Evolutionary conservation across 2,329 filamentous ascomycete genomes (phyloP), one percentile per base, ranked within the genome.

Genomic region (Ceratocystis variospora): DNA sequence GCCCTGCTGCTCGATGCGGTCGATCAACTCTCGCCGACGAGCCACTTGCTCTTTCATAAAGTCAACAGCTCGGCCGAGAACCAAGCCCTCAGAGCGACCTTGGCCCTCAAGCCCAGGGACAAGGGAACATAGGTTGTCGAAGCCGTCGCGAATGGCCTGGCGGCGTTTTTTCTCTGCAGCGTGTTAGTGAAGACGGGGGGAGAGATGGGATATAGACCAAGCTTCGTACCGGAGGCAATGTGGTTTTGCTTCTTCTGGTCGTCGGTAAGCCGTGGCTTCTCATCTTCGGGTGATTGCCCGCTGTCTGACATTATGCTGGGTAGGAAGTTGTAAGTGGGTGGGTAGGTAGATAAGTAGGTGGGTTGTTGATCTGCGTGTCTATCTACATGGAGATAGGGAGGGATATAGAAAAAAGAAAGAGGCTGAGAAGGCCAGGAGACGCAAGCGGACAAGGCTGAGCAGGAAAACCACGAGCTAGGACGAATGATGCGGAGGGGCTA

Each of bases 91-190:
- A 69, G 89, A 94, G 59, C 90, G 85, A 0, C 88, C 91, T 72
- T 92, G 88, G 0, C 91, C 91, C 71, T 89, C 83, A 64, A 95
- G 80, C 0, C 89, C 90, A 0, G 91, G 91, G 0, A 96, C 89
- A 41, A 95, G 80, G 64, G 86, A 83, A 17, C 89, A 89, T 31
- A 96, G 81, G 44, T 86, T 83, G 74, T 96, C 90, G 74, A 95
- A 96, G 66, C 88, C 89, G 67, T 89, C 85, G 61, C 91, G 83
- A 70, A 96, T 96, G 15, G 87, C 88, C 68, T 78, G 74, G 37
- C 78, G 73, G 46, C 78, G 74, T 70, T 80, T 78, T 70, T 79
- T 74, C 72, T 80, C 76, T 79, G 66, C 17, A 66, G 72, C 64
- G 72, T 69, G 28, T 15, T 53, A 57, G 57, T 25, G 31, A 44